Base-by-base conservation (phyloP, 1,284 basidiomycete species). In the Exobasidium cylindrosporum region DNA sequence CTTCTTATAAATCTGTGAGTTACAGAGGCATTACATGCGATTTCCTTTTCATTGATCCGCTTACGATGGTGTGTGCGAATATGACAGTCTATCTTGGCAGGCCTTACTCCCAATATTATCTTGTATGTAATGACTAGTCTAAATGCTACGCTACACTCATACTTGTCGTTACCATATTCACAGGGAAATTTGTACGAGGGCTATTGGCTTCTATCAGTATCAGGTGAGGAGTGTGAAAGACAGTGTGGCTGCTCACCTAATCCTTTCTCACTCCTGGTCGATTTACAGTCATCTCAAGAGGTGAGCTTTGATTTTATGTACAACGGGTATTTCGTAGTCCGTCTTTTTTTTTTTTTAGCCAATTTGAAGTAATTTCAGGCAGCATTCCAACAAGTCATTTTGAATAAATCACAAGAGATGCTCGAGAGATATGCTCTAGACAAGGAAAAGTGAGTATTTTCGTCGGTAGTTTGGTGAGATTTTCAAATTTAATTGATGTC, bases 331-430 rank as follows among this genome's bases (percentile, higher is more conserved):
- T n/a, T n/a, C n/a, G n/a, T n/a, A n/a, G n/a, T n/a, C n/a, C n/a
- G n/a, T n/a, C n/a, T n/a, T n/a, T n/a, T n/a, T n/a, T n/a, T n/a
- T n/a, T n/a, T n/a, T n/a, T n/a, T n/a, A n/a, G n/a, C n/a, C n/a
- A n/a, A n/a, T n/a, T n/a, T n/a, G n/a, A n/a, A n/a, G n/a, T n/a
- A n/a, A n/a, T n/a, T 14, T 14, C n/a, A 55, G 30, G 30, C 24
- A 21, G 53, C 53, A n/a, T 55, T 55, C 29, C 53, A 55, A 44
- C 53, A 44, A 35, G 29, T 55, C 21, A 6, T 55, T 14, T 17
- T 55, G 17, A 55, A 55, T 14, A 55, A 55, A 40, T 21, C 53
- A 35, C 53, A 55, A 28, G 53, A 50, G 47, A 50, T 24, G 47
- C 35, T 40, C 7, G 35, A 40, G 17, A 40, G 35, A 40, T 40